These are phyloP conservation scores for Telopea speciosissima DNA, from an alignment of 177 flowering plant genomes.

Conservation along the genomic window DNA sequence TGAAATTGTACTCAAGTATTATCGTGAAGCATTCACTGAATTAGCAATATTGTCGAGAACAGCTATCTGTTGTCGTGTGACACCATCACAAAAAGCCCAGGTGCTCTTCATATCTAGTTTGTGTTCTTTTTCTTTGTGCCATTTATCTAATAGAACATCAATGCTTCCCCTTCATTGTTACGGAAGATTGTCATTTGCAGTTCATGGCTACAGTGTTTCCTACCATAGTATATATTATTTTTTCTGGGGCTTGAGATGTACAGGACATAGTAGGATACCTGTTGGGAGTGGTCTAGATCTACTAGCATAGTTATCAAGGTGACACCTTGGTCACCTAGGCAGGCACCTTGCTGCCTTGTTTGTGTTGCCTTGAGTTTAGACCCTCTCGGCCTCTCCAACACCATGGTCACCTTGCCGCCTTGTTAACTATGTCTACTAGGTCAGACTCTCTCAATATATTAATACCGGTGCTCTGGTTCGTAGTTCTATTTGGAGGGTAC, in stretches of 20 bases:
- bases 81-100: conserved; percentile 99
- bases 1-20: conserved; percentile 80
- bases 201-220: not conserved
- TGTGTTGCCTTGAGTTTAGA: too few relatives aligned
- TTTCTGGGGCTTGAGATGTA: not conserved
- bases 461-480: too few relatives aligned
- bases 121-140: not conserved
- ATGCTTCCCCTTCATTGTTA: not conserved
- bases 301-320: too few relatives aligned
- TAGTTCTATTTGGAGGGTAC: too few relatives aligned
- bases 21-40: conserved; percentile 78
- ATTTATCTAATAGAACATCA: not conserved
- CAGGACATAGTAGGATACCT: not conserved
- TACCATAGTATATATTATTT: not conserved
- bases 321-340: too few relatives aligned
- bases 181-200: not conserved
- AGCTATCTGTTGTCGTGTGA: conserved; percentile 97
- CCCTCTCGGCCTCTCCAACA: too few relatives aligned
- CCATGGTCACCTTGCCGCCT: too few relatives aligned
- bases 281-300: not conserved
- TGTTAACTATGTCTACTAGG: too few relatives aligned
- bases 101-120: conserved; percentile 26
- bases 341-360: too few relatives aligned
- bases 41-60: conserved; percentile 89
- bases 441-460: too few relatives aligned